These are phyloP conservation scores for Monosporascus sp. DNA, from an alignment of 2,329 filamentous ascomycete species.

Conservation along the genomic window DNA sequence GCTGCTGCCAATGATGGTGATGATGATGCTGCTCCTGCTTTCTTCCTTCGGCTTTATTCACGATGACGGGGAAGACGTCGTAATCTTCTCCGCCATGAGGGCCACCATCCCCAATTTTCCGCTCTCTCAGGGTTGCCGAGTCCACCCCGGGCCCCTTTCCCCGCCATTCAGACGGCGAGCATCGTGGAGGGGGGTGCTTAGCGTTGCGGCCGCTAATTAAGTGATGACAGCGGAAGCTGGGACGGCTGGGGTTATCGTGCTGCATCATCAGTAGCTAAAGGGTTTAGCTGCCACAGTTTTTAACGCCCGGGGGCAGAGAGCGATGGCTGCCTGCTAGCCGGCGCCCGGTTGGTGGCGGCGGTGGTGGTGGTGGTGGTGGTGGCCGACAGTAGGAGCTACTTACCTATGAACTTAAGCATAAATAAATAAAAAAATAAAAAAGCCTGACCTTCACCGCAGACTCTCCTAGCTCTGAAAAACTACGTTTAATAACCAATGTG, in stretches of 20 bases:
- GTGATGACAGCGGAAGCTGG: background rate
- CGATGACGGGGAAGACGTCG: no score
- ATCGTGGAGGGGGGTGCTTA: background rate
- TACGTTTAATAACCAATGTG: background rate
- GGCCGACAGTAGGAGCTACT: no score
- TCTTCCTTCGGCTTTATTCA: no score
- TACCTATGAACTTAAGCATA: no score
- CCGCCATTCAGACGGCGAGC: background rate
- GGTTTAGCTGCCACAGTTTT: background rate
- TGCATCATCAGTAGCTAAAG: background rate
- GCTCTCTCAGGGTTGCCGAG: background rate
- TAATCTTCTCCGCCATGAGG: no score
- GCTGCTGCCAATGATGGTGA: no score
- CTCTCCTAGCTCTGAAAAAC: background rate
- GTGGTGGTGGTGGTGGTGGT: no score
- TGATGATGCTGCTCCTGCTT: no score
- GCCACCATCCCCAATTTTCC: no score
- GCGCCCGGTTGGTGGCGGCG: no score
- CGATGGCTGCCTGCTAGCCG: background rate
- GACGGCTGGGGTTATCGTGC: background rate
- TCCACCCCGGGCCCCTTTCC: background rate
- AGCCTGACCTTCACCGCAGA: background rate
- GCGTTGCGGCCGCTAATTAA: background rate
- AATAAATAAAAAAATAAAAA: no score
- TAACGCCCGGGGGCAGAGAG: background rate